These are phyloP conservation scores for Dimargaris verticillata DNA, from an alignment of 192 early-diverging fungal species.

Conservation along the genomic window DNA sequence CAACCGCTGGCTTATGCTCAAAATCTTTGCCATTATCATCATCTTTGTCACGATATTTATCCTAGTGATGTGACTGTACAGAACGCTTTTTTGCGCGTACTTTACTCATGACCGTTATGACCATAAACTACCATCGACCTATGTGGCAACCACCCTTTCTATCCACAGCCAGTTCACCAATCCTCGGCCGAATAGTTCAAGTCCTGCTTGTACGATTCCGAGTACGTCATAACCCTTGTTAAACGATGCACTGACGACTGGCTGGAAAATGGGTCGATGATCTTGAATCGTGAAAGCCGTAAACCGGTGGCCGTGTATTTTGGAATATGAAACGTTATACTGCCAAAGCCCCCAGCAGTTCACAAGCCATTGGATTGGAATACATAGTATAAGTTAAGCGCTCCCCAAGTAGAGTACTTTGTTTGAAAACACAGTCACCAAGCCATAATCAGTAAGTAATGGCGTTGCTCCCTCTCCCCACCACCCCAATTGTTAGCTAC, in stretches of 20 bases:
- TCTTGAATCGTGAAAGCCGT: neutral
- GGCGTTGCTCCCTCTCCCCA: too few species aligned
- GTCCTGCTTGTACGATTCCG: neutral
- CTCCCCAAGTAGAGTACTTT: too few species aligned
- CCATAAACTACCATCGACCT: too few species aligned
- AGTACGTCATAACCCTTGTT: neutral
- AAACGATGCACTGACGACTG: neutral
- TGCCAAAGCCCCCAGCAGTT: neutral
- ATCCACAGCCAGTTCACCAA: too few species aligned
- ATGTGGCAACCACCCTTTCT: too few species aligned
- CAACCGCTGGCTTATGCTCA: slow-evolving; percentile 92
- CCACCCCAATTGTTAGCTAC: too few species aligned
- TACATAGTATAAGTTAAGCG: too few species aligned
- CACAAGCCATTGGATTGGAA: too few species aligned
- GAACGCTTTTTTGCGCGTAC: too few species aligned
- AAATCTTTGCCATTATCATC: slow-evolving; percentile 80
- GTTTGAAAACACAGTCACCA: too few species aligned
- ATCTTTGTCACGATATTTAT: slow-evolving; percentile 70
- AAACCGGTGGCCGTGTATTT: slow-evolving; percentile 1
- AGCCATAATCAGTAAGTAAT: too few species aligned
- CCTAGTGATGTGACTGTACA: slow-evolving; percentile 23
- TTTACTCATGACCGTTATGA: too few species aligned
- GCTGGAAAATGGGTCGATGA: neutral
- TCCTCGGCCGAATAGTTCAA: neutral
- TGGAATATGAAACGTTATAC: neutral